Evolutionary conservation across 192 early-diverging fungal genomes (phyloP).

Genomic region (Phycomyces nitens): DNA sequence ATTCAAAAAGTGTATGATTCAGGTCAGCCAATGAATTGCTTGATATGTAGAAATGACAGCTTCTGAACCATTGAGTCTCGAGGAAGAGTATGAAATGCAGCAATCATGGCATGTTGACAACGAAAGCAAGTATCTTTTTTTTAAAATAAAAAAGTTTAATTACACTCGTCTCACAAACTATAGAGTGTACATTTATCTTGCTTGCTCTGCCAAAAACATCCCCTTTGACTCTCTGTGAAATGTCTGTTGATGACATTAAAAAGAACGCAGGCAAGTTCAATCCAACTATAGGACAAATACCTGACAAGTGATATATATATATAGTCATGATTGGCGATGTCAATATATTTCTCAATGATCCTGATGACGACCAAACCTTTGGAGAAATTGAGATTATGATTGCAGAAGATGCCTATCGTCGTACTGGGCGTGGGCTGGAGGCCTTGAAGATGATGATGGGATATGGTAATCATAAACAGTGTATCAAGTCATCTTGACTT

Average conservation of each 20-base stretch:
- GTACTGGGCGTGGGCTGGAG: conserved; percentile 51
- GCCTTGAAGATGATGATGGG: conserved; percentile 61
- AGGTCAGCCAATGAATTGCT: background rate
- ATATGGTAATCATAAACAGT: conserved; percentile 45
- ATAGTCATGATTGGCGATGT: conserved; percentile 90
- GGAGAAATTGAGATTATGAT: conserved; percentile 96
- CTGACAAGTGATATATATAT: too few relatives aligned
- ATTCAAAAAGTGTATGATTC: background rate
- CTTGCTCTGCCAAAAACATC: conserved; percentile 25
- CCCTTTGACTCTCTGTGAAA: conserved; percentile 16
- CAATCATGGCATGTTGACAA: conserved; percentile 81
- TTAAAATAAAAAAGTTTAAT: too few relatives aligned
- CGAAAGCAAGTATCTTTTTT: conserved; percentile 49
- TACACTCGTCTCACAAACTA: too few relatives aligned
- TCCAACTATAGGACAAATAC: too few relatives aligned
- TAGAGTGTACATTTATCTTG: conserved; percentile 80
- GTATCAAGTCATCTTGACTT: background rate
- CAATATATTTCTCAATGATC: conserved; percentile 90
- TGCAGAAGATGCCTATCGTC: conserved; percentile 60
- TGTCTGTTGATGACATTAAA: conserved; percentile 28
- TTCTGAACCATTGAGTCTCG: conserved; percentile 86
- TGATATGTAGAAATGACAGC: conserved; percentile 81
- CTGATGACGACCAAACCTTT: conserved; percentile 55
- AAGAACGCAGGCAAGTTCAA: conserved; percentile 12
- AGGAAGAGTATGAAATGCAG: conserved; percentile 97